Base-by-base conservation (phyloP, 2,329 filamentous ascomycete species). In the Talaromyces sp. region DNA sequence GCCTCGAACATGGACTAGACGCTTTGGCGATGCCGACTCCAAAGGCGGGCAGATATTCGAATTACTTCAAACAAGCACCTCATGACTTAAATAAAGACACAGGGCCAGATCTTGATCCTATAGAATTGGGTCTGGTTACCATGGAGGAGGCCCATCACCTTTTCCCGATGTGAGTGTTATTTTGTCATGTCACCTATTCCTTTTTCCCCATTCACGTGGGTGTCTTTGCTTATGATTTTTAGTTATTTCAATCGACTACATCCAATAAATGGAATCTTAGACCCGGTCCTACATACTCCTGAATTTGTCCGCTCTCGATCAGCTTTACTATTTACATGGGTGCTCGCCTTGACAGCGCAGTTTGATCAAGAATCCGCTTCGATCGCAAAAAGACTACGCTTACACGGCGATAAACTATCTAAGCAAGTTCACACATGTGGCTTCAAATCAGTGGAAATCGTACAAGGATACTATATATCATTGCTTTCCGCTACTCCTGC, bases 401-500 rank as follows among this genome's bases (percentile, higher is more conserved):
- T 67, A 7, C 67, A 68, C 44, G 66, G 67, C 1, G 65, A 69
- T 19, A 66, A 62, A 19, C 42, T 70, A 11, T 70, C 65, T 0
- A 55, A 60, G 32, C 57, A 69, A 33, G 65, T 69, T 3, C 63
- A 70, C 49, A 62, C 61, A 1, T 60, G 47, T 30, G 67, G 66
- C 5, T 64, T 56, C 20, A 67, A 70, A 32, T 67, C 65, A 3
- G 65, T 67, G 1, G 67, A 70, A 24, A 67, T 70, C 19, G 63
- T 65, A 0, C 65, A 70, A 44, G 66, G 67, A 8, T 69, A 69
- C 30, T 70, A 70, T 48, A 69, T 69, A 13, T 67, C 64, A 0
- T 43, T 69, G 1, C 53, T 67, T 0, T 67, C 65, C 2, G 62
- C 64, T 2, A 66, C 61, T 2, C 67, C 66, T 4, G 65, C 66